phyloP scores from a whole-genome alignment of 768 basidiomycete species.

The Suillus paluster region DNA sequence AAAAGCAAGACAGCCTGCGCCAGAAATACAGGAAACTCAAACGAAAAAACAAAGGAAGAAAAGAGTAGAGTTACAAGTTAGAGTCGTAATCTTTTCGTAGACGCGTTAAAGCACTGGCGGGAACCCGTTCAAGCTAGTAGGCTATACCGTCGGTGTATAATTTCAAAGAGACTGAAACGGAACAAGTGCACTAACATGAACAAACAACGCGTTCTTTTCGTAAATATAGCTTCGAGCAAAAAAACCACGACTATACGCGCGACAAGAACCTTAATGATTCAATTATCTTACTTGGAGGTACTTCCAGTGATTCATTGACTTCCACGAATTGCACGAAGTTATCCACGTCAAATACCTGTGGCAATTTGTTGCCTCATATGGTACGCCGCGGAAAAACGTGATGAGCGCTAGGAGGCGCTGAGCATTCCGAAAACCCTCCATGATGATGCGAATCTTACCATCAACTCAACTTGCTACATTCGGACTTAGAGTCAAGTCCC shows the following conservation, averaged over 20 bases:
- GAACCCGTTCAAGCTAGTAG: conserved; percentile 26
- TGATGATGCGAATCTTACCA: background rate
- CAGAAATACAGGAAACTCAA: conserved; percentile 8
- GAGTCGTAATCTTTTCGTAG: conserved; percentile 29
- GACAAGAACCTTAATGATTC: background rate
- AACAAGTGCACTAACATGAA: conserved; percentile 20
- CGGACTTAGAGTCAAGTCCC: background rate
- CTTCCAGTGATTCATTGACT: background rate
- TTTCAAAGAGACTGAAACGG: conserved; percentile 7
- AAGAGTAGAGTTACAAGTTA: conserved; percentile 27
- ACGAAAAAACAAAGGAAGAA: background rate
- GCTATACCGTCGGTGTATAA: conserved; percentile 4
- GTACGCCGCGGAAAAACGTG: background rate
- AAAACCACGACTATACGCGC: background rate
- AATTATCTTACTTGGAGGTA: background rate
- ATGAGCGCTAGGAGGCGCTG: no score
- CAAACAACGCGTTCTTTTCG: conserved; percentile 26
- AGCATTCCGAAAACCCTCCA: no score
- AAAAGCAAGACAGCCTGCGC: background rate
- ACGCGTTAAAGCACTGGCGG: conserved; percentile 25
- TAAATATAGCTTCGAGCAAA: background rate
- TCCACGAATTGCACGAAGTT: background rate
- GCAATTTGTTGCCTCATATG: background rate
- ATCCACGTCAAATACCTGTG: background rate
- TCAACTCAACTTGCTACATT: background rate